Conservation (phyloP, 1,139 yeast genomes). For the Spathaspora sp. region DNA sequence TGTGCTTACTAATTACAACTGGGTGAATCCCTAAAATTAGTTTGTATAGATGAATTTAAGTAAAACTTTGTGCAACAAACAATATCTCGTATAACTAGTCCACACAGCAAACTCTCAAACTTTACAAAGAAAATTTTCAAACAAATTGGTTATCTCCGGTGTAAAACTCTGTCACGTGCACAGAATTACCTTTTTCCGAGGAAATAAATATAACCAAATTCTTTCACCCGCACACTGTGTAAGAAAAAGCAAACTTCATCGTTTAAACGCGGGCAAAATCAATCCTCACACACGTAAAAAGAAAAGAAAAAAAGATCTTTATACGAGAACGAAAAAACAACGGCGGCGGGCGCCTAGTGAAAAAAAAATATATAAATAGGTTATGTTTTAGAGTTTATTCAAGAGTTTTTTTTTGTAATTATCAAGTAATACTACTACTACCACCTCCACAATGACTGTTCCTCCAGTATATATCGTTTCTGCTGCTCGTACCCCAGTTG, state of each 20-base stretch:
- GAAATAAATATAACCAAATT: not conserved
- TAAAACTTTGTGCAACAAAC: not conserved
- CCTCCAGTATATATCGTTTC: constrained; percentile 78
- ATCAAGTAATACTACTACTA: not conserved
- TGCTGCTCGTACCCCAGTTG: constrained; percentile 92
- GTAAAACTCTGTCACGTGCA: not conserved
- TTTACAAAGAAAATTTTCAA: not conserved
- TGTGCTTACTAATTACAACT: not conserved
- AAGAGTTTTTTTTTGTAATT: not conserved
- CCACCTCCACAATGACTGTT: constrained; percentile 10
- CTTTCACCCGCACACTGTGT: not conserved
- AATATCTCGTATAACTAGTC: not conserved
- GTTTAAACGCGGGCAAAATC: not conserved
- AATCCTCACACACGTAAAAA: not conserved
- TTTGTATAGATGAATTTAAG: not conserved
- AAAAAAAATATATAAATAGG: not conserved
- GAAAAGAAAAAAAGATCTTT: not conserved
- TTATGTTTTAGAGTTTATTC: not conserved
- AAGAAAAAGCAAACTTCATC: not conserved
- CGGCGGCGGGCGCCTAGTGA: not conserved
- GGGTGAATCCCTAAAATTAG: not conserved
- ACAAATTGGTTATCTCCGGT: not conserved
- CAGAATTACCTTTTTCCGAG: too few species aligned
- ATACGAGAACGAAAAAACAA: not conserved
- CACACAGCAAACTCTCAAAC: too few species aligned